Conservation (phyloP, 768 basidiomycete genomes). For the Tulasnella sp. region DNA sequence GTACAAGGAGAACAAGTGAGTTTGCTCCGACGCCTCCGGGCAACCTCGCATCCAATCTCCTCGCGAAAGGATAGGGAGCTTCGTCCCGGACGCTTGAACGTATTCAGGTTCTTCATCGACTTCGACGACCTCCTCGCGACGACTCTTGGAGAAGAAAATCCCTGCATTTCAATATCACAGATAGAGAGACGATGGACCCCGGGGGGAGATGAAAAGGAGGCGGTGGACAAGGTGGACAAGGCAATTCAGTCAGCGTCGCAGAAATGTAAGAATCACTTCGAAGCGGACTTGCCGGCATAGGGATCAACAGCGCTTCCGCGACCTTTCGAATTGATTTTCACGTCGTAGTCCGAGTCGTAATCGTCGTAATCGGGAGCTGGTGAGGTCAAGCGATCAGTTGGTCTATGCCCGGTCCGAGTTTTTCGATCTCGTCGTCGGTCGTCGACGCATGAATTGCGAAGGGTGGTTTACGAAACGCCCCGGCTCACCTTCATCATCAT, state of each 20-base stretch:
- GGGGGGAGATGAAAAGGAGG: slow-evolving; percentile 1
- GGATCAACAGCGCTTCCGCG: slow-evolving; percentile 60
- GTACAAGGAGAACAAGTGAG: slow-evolving; percentile 77
- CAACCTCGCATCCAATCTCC: slow-evolving; percentile 98
- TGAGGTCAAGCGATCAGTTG: too few relatives aligned
- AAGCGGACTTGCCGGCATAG: slow-evolving; percentile 55
- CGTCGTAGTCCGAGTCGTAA: slow-evolving; percentile 72
- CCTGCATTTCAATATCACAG: slow-evolving; percentile 33
- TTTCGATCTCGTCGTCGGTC: too few relatives aligned
- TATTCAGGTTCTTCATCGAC: slow-evolving; percentile 68
- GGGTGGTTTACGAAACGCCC: background rate
- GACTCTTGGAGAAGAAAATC: slow-evolving; percentile 91
- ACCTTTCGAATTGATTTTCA: slow-evolving; percentile 30
- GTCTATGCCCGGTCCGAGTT: too few relatives aligned
- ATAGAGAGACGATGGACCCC: background rate
- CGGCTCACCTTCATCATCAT: slow-evolving; percentile 23
- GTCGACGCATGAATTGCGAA: too few relatives aligned
- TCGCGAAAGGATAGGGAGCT: slow-evolving; percentile 53
- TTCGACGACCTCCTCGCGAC: slow-evolving; percentile 85
- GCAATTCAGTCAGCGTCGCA: background rate
- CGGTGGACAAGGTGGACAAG: background rate
- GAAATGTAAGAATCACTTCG: background rate
- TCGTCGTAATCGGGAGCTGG: slow-evolving; percentile 45
- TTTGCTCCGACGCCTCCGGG: slow-evolving; percentile 86
- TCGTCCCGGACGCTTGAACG: slow-evolving; percentile 18